Percentiles rank a stretch among this genome's conserved stretches.
Conservation (phyloP, 2,329 filamentous ascomycete species). For the Chrysosporium keratinophilum region DNA sequence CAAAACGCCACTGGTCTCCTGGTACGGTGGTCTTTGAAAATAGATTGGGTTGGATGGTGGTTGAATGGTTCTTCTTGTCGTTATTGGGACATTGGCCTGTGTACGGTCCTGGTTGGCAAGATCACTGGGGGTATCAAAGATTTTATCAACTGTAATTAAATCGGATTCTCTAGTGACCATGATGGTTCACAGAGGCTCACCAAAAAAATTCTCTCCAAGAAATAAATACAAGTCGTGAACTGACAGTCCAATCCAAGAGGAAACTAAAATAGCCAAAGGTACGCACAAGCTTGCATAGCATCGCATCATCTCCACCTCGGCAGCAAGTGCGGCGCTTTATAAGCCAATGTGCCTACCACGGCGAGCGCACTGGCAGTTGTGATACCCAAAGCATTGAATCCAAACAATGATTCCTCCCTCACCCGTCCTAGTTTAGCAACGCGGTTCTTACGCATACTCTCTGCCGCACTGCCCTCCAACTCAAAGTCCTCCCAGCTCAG, state of each 20-base stretch:
- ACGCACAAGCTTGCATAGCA: neutral
- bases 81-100: too few species aligned
- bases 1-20: too few species aligned
- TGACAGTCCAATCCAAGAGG: neutral
- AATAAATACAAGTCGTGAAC: too few species aligned
- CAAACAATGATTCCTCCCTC: slow-evolving; percentile 27
- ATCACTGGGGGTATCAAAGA: too few species aligned
- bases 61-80: too few species aligned
- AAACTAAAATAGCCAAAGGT: neutral
- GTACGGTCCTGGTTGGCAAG: too few species aligned
- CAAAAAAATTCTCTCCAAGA: too few species aligned
- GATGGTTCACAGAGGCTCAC: too few species aligned
- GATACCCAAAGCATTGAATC: slow-evolving; percentile 45
- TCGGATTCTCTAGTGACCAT: too few species aligned
- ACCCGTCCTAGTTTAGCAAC: slow-evolving; percentile 21
- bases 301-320: slow-evolving; percentile 7
- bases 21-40: too few species aligned
- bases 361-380: slow-evolving; percentile 61
- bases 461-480: slow-evolving; percentile 17
- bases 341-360: slow-evolving; percentile 5
- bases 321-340: slow-evolving; percentile 12
- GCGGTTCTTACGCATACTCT: slow-evolving; percentile 13
- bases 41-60: too few species aligned
- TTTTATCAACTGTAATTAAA: too few species aligned
- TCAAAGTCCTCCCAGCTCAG: slow-evolving; percentile 23